A percentile compares a stretch with the other conserved stretches of the same genome.
These are phyloP conservation scores for Pittosporum tobira DNA, from an alignment of 129 eudicot genomes.

Conservation along the genomic window DNA sequence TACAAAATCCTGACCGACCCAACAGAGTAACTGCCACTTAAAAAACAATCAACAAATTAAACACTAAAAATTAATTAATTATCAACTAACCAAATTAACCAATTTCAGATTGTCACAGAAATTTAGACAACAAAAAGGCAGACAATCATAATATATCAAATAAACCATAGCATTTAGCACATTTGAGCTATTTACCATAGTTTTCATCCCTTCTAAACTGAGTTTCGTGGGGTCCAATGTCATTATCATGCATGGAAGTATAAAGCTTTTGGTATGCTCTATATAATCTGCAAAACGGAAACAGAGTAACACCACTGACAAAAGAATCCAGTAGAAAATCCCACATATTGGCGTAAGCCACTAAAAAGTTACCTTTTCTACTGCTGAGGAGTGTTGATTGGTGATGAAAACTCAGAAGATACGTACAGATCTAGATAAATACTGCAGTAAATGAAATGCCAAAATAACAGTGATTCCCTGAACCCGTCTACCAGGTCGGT, in stretches of 20 bases:
- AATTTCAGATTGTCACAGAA: not conserved
- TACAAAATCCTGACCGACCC: conserved; percentile 89
- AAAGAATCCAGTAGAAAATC: not conserved
- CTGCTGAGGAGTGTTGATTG: conserved; percentile 45
- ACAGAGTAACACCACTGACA: not conserved
- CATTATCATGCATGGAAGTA: conserved; percentile 83
- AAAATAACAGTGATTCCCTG: conserved; percentile 38
- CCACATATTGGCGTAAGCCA: not conserved
- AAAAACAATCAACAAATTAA: not conserved
- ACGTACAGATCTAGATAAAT: conserved; percentile 72
- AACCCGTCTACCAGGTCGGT: conserved; percentile 28
- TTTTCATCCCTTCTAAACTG: no score
- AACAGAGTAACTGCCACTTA: conserved; percentile 61
- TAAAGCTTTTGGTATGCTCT: conserved; percentile 76
- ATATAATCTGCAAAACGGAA: conserved; percentile 45
- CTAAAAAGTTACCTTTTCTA: conserved; percentile 53
- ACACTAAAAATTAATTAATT: no score
- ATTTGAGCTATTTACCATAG: no score
- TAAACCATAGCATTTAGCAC: conserved; percentile 7
- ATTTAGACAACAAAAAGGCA: not conserved
- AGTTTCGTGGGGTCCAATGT: conserved; percentile 66
- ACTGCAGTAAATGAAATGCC: conserved; percentile 83
- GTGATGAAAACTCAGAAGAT: conserved; percentile 85
- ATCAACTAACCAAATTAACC: no score
- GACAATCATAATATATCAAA: no score